Conservation (phyloP, 1,139 yeast genomes). For the Saccharomycopsis hybrid region DNA sequence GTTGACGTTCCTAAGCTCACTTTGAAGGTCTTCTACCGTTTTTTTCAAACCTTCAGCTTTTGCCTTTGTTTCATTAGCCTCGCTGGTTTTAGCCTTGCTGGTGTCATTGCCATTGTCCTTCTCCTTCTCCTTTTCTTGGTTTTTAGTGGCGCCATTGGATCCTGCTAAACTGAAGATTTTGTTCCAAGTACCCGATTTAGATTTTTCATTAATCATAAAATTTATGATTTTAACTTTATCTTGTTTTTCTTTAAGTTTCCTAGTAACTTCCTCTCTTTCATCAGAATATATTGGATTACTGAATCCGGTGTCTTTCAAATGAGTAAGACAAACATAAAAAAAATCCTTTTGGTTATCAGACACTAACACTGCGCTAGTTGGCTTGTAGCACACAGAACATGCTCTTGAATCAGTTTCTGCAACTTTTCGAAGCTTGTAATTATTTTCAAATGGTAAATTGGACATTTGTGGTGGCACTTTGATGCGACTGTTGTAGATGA, state of each 20-base stretch:
- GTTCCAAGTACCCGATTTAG: conserved; percentile 15
- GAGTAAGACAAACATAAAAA: conserved; percentile 18
- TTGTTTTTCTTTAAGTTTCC: conserved; percentile 5
- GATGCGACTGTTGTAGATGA: no score
- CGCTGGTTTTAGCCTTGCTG: not conserved
- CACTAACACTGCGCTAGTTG: conserved; percentile 16
- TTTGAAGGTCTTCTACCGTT: conserved; percentile 4
- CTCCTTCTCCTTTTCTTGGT: conserved; percentile 1
- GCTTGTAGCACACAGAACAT: conserved; percentile 21
- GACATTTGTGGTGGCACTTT: not conserved
- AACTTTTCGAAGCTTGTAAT: conserved; percentile 19
- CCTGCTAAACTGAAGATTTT: conserved; percentile 7
- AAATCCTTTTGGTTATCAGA: conserved; percentile 18
- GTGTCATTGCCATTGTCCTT: not conserved
- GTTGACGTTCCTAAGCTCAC: conserved; percentile 5
- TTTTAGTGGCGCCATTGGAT: not conserved
- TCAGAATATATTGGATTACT: conserved; percentile 13
- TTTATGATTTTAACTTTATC: conserved; percentile 10
- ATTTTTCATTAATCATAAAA: conserved; percentile 14
- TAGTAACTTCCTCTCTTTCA: conserved; percentile 4
- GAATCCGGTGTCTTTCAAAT: conserved; percentile 18
- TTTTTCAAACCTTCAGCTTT: conserved; percentile 5
- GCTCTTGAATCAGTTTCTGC: conserved; percentile 17
- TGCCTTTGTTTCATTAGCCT: conserved; percentile 6
- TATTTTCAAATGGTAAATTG: conserved; percentile 15